Percentiles rank a stretch among this genome's conserved stretches.
Conservation (phyloP, 495 filamentous ascomycete species). For the Elasticomyces elasticus region DNA sequence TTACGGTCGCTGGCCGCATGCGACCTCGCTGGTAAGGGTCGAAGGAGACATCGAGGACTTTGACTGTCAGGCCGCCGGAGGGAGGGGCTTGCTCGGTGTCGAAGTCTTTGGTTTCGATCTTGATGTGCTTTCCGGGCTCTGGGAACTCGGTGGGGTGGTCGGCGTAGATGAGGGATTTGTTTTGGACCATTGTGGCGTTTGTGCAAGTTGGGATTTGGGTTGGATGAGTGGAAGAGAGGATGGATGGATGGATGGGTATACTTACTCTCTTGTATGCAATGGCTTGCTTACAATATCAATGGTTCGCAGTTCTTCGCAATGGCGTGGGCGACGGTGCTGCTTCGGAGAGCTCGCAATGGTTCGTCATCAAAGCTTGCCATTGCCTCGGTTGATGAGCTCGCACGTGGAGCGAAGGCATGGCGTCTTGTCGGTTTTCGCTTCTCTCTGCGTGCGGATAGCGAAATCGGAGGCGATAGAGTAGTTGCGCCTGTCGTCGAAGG, state of each 20-base stretch:
- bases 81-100: conserved; percentile 56
- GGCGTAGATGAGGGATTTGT: conserved; percentile 78
- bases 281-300: neutral
- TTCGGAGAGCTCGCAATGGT: neutral
- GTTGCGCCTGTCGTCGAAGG: no score
- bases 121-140: conserved; percentile 60
- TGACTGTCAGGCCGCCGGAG: conserved; percentile 56
- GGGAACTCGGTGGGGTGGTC: conserved; percentile 58
- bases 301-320: no score
- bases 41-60: conserved; percentile 69
- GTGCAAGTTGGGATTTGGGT: neutral
- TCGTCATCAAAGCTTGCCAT: neutral
- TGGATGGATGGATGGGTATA: neutral
- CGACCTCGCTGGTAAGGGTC: conserved; percentile 83
- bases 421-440: no score
- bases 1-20: conserved; percentile 31
- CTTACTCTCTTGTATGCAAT: neutral
- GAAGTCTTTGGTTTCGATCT: conserved; percentile 55
- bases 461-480: no score
- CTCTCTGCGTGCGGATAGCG: no score
- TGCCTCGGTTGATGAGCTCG: neutral
- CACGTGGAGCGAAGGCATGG: no score
- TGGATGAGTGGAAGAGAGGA: neutral
- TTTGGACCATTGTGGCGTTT: conserved; percentile 38
- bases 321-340: neutral